A percentile compares a stretch with the other conserved stretches of the same genome.
These are phyloP conservation scores for Tetrapisispora phaffii DNA, from an alignment of 805 yeast genomes.

Conservation along the genomic window DNA sequence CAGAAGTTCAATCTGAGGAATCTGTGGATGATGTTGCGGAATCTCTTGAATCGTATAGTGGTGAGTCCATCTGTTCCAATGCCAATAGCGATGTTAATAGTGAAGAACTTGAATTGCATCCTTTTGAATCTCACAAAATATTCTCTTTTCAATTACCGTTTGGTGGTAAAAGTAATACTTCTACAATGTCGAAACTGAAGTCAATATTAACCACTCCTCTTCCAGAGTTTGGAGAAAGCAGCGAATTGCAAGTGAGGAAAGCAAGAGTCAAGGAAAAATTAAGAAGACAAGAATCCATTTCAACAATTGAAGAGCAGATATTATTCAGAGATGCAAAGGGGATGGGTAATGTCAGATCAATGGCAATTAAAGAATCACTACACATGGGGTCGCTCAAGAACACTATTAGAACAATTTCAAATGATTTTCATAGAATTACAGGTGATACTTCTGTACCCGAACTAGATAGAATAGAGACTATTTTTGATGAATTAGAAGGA, in stretches of 20 bases:
- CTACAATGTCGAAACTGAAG: constrained; percentile 8
- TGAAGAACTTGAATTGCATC: neutral
- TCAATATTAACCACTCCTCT: constrained; percentile 10
- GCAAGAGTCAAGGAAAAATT: constrained; percentile 25
- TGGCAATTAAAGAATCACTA: constrained; percentile 60
- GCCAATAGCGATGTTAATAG: neutral
- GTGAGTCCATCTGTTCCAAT: neutral
- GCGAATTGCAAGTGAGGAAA: constrained; percentile 5
- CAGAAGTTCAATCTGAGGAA: neutral
- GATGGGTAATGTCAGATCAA: constrained; percentile 54
- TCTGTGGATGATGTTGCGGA: neutral
- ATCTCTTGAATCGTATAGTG: neutral
- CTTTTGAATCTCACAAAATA: constrained; percentile 18
- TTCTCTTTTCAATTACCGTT: constrained; percentile 33
- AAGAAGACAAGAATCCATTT: constrained; percentile 45
- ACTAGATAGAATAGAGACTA: constrained; percentile 28
- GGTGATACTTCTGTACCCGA: constrained; percentile 7
- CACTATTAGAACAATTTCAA: constrained; percentile 14
- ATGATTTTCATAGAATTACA: constrained; percentile 15
- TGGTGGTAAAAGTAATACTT: constrained; percentile 22
- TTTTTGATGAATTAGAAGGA: constrained; percentile 59
- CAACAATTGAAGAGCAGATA: constrained; percentile 54
- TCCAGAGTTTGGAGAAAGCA: neutral
- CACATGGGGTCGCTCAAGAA: constrained; percentile 34
- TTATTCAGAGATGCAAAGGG: constrained; percentile 46